phyloP scores from a whole-genome alignment of 371 early-diverging fungal genomes.

The Choanephora cucurbitarum region DNA sequence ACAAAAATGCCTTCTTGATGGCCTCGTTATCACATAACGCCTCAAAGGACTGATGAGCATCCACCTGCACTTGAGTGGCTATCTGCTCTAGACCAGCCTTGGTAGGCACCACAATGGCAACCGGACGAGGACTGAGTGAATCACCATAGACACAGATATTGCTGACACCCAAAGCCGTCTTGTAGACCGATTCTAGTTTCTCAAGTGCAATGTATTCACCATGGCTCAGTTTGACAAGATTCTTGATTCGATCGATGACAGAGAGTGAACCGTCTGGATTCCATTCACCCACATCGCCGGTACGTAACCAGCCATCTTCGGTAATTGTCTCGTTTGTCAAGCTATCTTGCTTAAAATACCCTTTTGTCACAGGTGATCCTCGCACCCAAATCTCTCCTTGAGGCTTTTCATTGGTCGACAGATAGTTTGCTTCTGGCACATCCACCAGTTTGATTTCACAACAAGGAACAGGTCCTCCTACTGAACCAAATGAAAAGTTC shows the following conservation, averaged over 20 bases:
- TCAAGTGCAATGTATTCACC: constrained; percentile 98
- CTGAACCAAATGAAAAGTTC: constrained; percentile 61
- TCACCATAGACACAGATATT: constrained; percentile 90
- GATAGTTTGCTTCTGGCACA: constrained; percentile 80
- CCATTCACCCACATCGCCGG: constrained; percentile 91
- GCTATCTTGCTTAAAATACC: constrained; percentile 71
- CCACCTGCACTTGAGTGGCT: constrained; percentile 6
- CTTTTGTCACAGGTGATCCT: constrained; percentile 70
- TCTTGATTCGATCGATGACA: constrained; percentile 84
- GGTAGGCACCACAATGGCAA: constrained; percentile 75
- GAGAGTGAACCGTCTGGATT: constrained; percentile 62
- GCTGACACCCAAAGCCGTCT: constrained; percentile 69
- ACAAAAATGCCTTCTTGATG: constrained; percentile 44
- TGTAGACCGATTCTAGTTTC: constrained; percentile 94
- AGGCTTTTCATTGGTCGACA: constrained; percentile 63
- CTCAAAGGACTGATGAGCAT: constrained; percentile 32
- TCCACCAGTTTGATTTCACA: constrained; percentile 89
- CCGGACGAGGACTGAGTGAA: constrained; percentile 62
- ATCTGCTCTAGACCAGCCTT: constrained; percentile 33
- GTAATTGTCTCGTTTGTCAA: constrained; percentile 72
- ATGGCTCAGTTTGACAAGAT: constrained; percentile 76
- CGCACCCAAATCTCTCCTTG: constrained; percentile 89
- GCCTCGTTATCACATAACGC: constrained; percentile 48
- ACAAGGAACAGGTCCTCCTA: constrained; percentile 85
- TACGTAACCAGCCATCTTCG: constrained; percentile 86